These are phyloP conservation scores for Neonectria hederae DNA, from an alignment of 2,329 filamentous ascomycete genomes.

Conservation along the genomic window DNA sequence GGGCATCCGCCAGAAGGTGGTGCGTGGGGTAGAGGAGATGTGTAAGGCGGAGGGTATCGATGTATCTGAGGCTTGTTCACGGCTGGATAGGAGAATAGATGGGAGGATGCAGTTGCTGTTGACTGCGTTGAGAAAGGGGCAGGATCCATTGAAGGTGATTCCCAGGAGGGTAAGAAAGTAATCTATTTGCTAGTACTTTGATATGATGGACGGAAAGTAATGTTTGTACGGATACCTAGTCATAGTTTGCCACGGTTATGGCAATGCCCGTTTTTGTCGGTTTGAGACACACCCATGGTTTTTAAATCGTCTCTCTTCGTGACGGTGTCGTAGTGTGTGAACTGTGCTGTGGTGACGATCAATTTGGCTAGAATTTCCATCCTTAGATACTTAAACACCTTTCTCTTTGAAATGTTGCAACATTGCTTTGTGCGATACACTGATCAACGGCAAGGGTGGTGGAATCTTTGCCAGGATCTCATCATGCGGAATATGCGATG, in stretches of 20 bases:
- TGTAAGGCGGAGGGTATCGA: not conserved
- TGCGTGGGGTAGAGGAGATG: slow-evolving; percentile 32
- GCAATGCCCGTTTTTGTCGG: not conserved
- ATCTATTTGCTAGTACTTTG: not conserved
- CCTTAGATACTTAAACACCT: no score
- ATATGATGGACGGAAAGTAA: not conserved
- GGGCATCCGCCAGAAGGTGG: slow-evolving; percentile 35
- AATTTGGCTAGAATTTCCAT: no score
- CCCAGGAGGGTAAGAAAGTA: not conserved
- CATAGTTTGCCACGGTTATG: not conserved
- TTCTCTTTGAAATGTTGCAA: no score
- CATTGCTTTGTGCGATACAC: no score
- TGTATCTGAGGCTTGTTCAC: slow-evolving; percentile 21
- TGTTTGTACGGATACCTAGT: not conserved
- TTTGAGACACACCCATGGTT: no score
- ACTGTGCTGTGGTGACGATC: no score
- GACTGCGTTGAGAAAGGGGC: slow-evolving; percentile 26
- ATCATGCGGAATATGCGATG: no score
- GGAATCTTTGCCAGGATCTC: no score
- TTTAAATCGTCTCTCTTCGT: no score
- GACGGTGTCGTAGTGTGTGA: no score
- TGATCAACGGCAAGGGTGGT: no score
- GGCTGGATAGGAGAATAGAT: slow-evolving; percentile 35
- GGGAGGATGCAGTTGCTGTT: slow-evolving; percentile 39
- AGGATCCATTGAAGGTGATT: slow-evolving; percentile 38